Percentiles rank a stretch among this genome's conserved stretches.
phyloP scores from a whole-genome alignment of 805 yeast species.

The Saccharomyces paradoxus region DNA sequence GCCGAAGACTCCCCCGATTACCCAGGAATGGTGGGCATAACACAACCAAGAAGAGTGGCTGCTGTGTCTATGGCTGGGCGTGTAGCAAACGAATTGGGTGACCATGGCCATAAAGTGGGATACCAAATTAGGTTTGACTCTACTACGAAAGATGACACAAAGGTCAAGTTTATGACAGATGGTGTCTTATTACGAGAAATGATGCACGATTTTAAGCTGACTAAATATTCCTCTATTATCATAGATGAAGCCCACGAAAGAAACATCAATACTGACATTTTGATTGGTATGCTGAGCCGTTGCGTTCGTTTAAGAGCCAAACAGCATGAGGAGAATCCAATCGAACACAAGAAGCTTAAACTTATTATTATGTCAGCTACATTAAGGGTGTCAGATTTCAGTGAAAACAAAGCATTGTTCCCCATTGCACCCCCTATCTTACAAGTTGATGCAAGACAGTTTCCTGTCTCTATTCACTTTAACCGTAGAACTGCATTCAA shows the following conservation, averaged over 20 bases:
- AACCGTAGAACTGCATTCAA: slow-evolving; percentile 69
- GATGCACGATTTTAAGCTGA: slow-evolving; percentile 76
- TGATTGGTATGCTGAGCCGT: slow-evolving; percentile 90
- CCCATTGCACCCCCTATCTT: slow-evolving; percentile 73
- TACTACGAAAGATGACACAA: slow-evolving; percentile 53
- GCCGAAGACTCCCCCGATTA: slow-evolving; percentile 42
- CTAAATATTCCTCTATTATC: slow-evolving; percentile 75
- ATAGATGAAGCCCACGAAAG: slow-evolving; percentile 98
- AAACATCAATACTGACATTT: slow-evolving; percentile 88
- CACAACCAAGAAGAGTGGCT: slow-evolving; percentile 93
- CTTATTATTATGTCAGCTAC: slow-evolving; percentile 96
- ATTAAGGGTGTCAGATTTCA: slow-evolving; percentile 82
- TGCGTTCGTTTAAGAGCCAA: slow-evolving; percentile 64
- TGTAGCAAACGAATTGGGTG: slow-evolving; percentile 69
- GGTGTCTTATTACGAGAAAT: slow-evolving; percentile 90
- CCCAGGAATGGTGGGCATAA: slow-evolving; percentile 93
- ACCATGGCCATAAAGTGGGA: slow-evolving; percentile 61
- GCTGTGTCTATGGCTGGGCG: slow-evolving; percentile 86
- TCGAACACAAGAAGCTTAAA: slow-evolving; percentile 54
- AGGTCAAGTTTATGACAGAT: slow-evolving; percentile 85
- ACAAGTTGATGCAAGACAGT: slow-evolving; percentile 87
- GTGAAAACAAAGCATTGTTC: slow-evolving; percentile 70
- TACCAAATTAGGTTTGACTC: slow-evolving; percentile 80
- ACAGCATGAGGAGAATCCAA: slow-evolving; percentile 41
- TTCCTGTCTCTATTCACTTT: slow-evolving; percentile 87